Evolutionary conservation across 257 asterid species (phyloP), one percentile per base, ranked within the genome.

Genomic region (Thymus mandschuricus): DNA sequence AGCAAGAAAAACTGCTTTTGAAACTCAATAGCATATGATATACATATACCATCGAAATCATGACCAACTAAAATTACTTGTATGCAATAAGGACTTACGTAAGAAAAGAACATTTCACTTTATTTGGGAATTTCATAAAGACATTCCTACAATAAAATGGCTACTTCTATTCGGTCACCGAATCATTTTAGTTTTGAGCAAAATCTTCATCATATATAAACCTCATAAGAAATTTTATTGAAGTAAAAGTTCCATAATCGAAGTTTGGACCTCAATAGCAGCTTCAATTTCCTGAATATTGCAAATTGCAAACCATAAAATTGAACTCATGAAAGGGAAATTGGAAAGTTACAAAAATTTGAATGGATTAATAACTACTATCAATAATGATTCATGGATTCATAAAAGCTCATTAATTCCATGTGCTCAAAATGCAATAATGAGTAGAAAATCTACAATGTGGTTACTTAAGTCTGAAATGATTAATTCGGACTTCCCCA

Each of bases 51-150:
- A 34, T 97, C 99, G 77, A 95, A 92, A 86, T 95, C 99, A 79
- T 95, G 99, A 43, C 96, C 99, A 29, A 87, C 97, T 79, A 95
- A 82, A 79, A 92, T 88, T 58, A 95, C 97, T 98, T 95, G 93
- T 86, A 76, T 30, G 31, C 10, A 64, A 52, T 60, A 68, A 77
- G 50, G 27, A 76, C 67, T 66, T 30, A 21, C 52, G 48, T 68
- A 44, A 75, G 78, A 68, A 59, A 28, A 78, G 28, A 27, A 56
- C 6, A 57, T 7, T 21, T 40, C 9, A 5, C 34, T 9, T 55
- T 48, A 62, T 33, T 27, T 15, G 34, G 55, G 60, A 50, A 41
- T 28, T 54, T 52, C 27, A 44, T 12, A 62, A 4, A 60, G 9
- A 30, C 2, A 10, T 15, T 31, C 58, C 8, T 28, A 48, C 3